Conservation (phyloP, 495 filamentous ascomycete genomes). For the Penicillium verhagenii region DNA sequence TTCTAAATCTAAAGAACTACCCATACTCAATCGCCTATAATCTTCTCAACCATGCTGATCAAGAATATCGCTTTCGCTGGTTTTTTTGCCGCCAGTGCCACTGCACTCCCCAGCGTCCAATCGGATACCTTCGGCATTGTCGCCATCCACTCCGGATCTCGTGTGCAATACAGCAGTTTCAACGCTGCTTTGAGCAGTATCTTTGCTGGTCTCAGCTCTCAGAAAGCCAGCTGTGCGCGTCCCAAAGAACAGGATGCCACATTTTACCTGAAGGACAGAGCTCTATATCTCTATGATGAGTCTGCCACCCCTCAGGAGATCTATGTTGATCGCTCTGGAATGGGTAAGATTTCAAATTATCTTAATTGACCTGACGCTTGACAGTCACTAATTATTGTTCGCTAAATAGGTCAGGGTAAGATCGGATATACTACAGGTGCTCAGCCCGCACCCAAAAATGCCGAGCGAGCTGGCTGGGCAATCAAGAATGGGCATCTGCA, state of each 20-base stretch:
- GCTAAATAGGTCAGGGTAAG: slow-evolving; percentile 42
- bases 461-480: slow-evolving; percentile 45
- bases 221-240: slow-evolving; percentile 46
- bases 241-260: slow-evolving; percentile 38
- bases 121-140: slow-evolving; percentile 42
- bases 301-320: slow-evolving; percentile 45
- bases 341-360: slow-evolving; percentile 28
- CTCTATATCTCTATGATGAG: slow-evolving; percentile 44
- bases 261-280: slow-evolving; percentile 48
- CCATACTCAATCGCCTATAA: not conserved
- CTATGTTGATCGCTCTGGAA: slow-evolving; percentile 53
- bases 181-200: slow-evolving; percentile 44
- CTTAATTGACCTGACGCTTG: not conserved
- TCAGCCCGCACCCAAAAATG: slow-evolving; percentile 33
- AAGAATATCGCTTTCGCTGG: slow-evolving; percentile 24
- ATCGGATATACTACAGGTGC: slow-evolving; percentile 49
- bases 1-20: not conserved
- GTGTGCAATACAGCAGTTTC: slow-evolving; percentile 42
- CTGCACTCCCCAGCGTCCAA: slow-evolving; percentile 24
- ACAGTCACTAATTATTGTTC: not conserved
- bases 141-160: slow-evolving; percentile 46
- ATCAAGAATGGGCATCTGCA: slow-evolving; percentile 42
- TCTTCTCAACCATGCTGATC: slow-evolving; percentile 29
- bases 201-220: slow-evolving; percentile 38
- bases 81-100: slow-evolving; percentile 22